Base-by-base conservation (phyloP, 1,139 yeast genomes). In the Geotrichum cucujoidarum region DNA sequence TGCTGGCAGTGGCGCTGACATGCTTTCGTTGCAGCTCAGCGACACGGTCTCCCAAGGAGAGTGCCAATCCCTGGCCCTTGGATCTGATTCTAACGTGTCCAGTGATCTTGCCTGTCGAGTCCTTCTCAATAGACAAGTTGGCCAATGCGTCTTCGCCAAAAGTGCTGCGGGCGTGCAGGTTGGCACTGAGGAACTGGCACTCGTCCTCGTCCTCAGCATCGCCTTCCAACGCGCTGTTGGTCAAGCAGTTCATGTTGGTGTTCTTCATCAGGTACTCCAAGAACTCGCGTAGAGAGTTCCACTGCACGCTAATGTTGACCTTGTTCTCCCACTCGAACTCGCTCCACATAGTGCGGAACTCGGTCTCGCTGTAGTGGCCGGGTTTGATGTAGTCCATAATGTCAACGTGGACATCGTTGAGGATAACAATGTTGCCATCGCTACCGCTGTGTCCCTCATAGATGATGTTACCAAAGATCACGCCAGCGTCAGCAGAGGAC, bases 271-370 rank as follows among this genome's bases (percentile, higher is more conserved):
- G 72, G 60, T 78, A 83, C 51, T 82, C 84, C 66, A 94, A 74
- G 69, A 88, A 94, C 45, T 80, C 87, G 63, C 83, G 83, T 63
- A 94, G 76, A 1, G 90, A 71, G 38, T 77, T 69, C 60, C 83
- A 75, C 49, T 74, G 75, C 2, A 95, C 81, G 60, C 85, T 83
- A 64, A 94, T 86, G 54, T 92, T 86, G 62, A 94, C 92, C 73
- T 94, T 94, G 72, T 94, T 94, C 69, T 94, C 99, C 99, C 99
- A 94, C 71, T 94, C 99, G 65, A 94, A 94, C 67, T 90, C 97
- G 66, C 89, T 87, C 99, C 99, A 94, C 97, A 90, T 90, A 60
- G 82, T 80, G 62, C 98, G 86, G 86, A 94, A 94, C 58, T 80
- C 84, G 45, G 82, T 80, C 68, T 92, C 98, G 16, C 89, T 73